Conservation (phyloP, 768 basidiomycete species). For the Imleria badia region DNA sequence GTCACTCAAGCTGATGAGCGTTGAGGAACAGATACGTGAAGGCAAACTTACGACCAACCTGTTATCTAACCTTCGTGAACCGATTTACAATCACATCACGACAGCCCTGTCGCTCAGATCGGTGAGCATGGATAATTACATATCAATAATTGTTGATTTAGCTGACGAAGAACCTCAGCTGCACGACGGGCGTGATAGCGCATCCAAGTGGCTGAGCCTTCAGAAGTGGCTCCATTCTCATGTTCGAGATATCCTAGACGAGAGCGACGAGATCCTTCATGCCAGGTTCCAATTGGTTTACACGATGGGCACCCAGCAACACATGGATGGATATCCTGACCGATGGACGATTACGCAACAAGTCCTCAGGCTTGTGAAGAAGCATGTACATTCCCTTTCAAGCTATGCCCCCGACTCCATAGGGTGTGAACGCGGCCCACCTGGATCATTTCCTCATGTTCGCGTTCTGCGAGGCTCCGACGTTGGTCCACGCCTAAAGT, state of each 20-base stretch:
- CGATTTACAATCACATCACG: background rate
- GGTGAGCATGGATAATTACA: background rate
- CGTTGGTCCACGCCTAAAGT: background rate
- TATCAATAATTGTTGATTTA: background rate
- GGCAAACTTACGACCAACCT: background rate
- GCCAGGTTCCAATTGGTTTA: background rate
- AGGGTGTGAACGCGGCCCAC: background rate
- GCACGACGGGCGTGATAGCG: background rate
- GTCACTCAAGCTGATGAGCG: conserved; percentile 44
- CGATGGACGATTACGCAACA: background rate
- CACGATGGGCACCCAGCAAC: background rate
- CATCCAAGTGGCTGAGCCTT: background rate
- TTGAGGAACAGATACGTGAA: conserved; percentile 31
- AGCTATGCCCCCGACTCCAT: background rate
- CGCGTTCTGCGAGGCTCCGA: background rate
- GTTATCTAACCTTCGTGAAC: conserved; percentile 12
- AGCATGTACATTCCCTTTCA: background rate
- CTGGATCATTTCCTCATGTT: background rate
- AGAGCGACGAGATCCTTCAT: background rate
- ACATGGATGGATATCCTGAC: background rate
- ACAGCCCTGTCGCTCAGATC: background rate
- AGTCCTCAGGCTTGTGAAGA: background rate
- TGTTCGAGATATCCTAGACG: background rate
- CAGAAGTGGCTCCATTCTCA: background rate
- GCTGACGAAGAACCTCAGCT: background rate